Percentiles rank a stretch among this genome's conserved stretches.
These are phyloP conservation scores for Bathelium albidoporum DNA, from an alignment of 495 filamentous ascomycete species.

Conservation along the genomic window DNA sequence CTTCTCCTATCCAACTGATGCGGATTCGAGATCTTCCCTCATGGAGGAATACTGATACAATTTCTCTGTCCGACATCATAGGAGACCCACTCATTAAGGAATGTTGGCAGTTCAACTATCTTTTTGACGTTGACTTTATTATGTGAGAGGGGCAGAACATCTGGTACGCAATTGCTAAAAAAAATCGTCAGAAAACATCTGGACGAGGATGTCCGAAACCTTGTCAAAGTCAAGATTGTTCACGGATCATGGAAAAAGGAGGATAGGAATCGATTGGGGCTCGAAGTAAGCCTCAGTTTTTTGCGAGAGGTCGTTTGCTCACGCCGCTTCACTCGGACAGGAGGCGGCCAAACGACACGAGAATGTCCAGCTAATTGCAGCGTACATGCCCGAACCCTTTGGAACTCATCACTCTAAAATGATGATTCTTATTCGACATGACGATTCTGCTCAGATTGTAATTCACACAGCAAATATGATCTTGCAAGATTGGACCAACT, in stretches of 20 bases:
- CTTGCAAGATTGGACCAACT: conserved; percentile 69
- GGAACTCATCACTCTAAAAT: conserved; percentile 87
- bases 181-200: conserved; percentile 37
- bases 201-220: conserved; percentile 53
- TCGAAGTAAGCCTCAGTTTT: conserved; percentile 45
- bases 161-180: conserved; percentile 19
- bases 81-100: conserved; percentile 73
- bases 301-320: not conserved
- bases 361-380: conserved; percentile 62
- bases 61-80: conserved; percentile 61
- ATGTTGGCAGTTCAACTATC: conserved; percentile 85
- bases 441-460: conserved; percentile 64
- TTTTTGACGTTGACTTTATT: conserved; percentile 71
- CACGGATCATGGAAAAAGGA: conserved; percentile 84
- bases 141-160: conserved; percentile 30
- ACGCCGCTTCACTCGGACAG: conserved; percentile 22
- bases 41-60: conserved; percentile 53
- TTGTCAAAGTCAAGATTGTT: conserved; percentile 63
- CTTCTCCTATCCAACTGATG: conserved; percentile 68
- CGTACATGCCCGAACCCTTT: conserved; percentile 76
- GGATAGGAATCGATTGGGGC: conserved; percentile 44
- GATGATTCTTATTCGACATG: conserved; percentile 69
- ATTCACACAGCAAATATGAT: conserved; percentile 93
- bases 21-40: conserved; percentile 54
- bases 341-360: conserved; percentile 50